Base-by-base conservation (phyloP, 805 yeast genomes). In the Saccharomycodes ludwigii region DNA sequence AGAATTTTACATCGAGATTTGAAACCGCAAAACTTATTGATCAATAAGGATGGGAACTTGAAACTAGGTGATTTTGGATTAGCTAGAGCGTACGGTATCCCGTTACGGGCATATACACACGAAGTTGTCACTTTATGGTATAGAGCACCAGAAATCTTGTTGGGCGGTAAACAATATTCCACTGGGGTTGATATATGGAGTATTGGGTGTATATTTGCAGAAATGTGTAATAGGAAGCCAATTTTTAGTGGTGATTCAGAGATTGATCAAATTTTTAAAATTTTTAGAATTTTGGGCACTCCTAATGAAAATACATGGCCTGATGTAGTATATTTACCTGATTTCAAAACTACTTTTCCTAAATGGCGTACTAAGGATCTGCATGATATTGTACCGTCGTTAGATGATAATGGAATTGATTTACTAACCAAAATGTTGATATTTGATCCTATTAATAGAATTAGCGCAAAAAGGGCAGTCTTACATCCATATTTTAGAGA, bases 171-270 rank as follows among this genome's bases (percentile, higher is more conserved):
- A 45, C 88, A 93, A 35, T 91, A 91, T 58, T 81, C 95, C 28
- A 91, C 98, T 0, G 86, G 95, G 6, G 93, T 91, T 38, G 98
- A 91, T 53, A 83, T 91, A 61, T 91, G 98, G 98, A 84, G 95
- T 12, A 93, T 95, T 11, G 98, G 98, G 11, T 91, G 98, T 59
- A 91, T 91, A 33, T 71, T 91, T 54, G 97, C 96, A 3, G 98
- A 91, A 52, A 88, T 91, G 97, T 79, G 91, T 50, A 82, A 95
- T n/a, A 95, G 98, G 20, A 78, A 88, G 48, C 97, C 98, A 1
- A 63, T 91, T 31, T 91, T 91, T 57, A 95, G 97, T 14, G 98
- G 98, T 20, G 76, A 88, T 9, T 83, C 94, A 24, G 93, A 88
- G 56, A 96, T 91, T 34, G 98, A 91, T 58, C 97, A 91, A 57